A percentile compares a stretch with the other conserved stretches of the same genome.
These are phyloP conservation scores for Auriculariales sp. DNA, from an alignment of 768 basidiomycete genomes.

Conservation along the genomic window DNA sequence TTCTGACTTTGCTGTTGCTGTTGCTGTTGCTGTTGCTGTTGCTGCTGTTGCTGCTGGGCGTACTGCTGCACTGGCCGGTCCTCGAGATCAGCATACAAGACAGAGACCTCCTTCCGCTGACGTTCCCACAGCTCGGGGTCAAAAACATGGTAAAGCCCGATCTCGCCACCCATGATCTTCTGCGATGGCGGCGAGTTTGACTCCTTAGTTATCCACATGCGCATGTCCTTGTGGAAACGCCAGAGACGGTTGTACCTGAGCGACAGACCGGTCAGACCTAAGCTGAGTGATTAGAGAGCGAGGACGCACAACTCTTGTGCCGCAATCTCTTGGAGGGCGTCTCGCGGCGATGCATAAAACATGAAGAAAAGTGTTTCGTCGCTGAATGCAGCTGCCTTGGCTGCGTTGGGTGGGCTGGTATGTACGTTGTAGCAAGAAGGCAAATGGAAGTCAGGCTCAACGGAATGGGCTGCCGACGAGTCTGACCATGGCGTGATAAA, in stretches of 20 bases:
- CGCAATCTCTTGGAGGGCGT: slow-evolving; percentile 86
- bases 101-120: slow-evolving; percentile 64
- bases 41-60: slow-evolving; percentile 31
- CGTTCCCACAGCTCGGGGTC: slow-evolving; percentile 69
- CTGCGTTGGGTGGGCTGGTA: slow-evolving; percentile 68
- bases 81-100: slow-evolving; percentile 59
- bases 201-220: slow-evolving; percentile 82
- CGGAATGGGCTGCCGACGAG: slow-evolving; percentile 65
- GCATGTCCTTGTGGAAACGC: slow-evolving; percentile 89
- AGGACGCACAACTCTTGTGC: slow-evolving; percentile 88
- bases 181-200: slow-evolving; percentile 59
- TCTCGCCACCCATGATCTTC: slow-evolving; percentile 70
- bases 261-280: slow-evolving; percentile 5
- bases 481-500: slow-evolving; percentile 97
- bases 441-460: slow-evolving; percentile 86
- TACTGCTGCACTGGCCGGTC: slow-evolving; percentile 51
- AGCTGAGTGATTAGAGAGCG: too few relatives aligned
- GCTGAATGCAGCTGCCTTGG: slow-evolving; percentile 71
- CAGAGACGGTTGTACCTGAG: slow-evolving; percentile 84
- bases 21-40: neutral
- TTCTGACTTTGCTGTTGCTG: neutral
- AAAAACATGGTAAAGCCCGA: slow-evolving; percentile 85
- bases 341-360: slow-evolving; percentile 89
- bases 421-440: slow-evolving; percentile 89
- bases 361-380: slow-evolving; percentile 97